Evolutionary conservation across 495 filamentous ascomycete species (phyloP).

Genomic region (Aspergillus coremiiformis): DNA sequence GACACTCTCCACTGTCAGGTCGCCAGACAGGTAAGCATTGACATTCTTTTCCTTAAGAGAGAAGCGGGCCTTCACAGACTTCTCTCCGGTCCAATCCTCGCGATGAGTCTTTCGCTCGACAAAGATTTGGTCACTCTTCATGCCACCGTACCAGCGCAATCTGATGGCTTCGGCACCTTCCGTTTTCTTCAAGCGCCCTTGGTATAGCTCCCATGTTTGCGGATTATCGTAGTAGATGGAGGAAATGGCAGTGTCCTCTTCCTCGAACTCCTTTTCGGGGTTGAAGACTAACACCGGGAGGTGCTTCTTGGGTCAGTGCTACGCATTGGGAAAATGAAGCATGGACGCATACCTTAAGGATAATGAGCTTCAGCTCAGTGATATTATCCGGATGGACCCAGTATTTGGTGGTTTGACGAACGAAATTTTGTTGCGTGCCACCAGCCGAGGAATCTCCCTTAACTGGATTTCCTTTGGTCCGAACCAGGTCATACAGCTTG

Average conservation of each 20-base stretch:
- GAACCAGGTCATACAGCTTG: constrained; percentile 87
- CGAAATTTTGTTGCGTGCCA: constrained; percentile 88
- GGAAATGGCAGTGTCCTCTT: constrained; percentile 83
- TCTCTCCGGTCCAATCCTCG: constrained; percentile 98
- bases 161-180: constrained; percentile 97
- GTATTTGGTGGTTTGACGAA: constrained; percentile 97
- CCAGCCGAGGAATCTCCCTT: constrained; percentile 88
- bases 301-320: constrained; percentile 45
- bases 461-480: constrained; percentile 85
- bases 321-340: background rate
- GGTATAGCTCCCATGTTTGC: constrained; percentile 87
- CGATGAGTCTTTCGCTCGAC: constrained; percentile 97
- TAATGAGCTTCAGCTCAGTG: constrained; percentile 93
- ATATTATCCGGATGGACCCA: constrained; percentile 99
- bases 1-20: constrained; percentile 69
- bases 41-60: constrained; percentile 94
- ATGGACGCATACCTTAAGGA: constrained; percentile 59
- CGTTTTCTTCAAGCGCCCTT: constrained; percentile 90
- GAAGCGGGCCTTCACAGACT: constrained; percentile 96
- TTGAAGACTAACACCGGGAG: constrained; percentile 97
- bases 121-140: constrained; percentile 91
- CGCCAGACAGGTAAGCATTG: constrained; percentile 77
- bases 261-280: constrained; percentile 89
- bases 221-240: constrained; percentile 98
- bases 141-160: constrained; percentile 94